Evolutionary conservation across 148 eudicot species (phyloP), one percentile per base, ranked within the genome.

Genomic region (Amaranthus cruentus): DNA sequence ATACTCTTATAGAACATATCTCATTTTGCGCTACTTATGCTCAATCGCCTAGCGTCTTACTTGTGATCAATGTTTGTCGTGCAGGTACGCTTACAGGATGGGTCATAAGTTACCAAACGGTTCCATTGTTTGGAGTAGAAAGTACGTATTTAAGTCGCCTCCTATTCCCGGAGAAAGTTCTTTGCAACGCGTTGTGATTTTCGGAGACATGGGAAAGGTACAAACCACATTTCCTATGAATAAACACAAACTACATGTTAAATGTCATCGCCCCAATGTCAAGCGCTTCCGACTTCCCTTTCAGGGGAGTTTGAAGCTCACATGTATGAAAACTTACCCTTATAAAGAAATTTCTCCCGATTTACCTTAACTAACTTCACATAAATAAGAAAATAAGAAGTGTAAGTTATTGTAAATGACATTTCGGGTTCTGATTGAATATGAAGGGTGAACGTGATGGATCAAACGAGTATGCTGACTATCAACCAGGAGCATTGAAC

Each of bases 131-230:
- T 90, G 96, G 91, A 87, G 91, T 81, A 68, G 73, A 43, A 58
- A 8, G 3, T 78, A 85, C 74, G 65, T 77, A 4, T 90, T 90
- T 69, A 85, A 62, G 77, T 82, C 92, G 55, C 86, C 96, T 66
- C 96, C 96, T 66, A 84, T 87, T 77, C 96, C 96, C 12, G 96
- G 92, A 63, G 92, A 90, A 66, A 83, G 77, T 62, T 88, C 92
- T 47, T n/a, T 84, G 28, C 92, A 88, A 50, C 79, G 80, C 9
- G 84, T 88, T 43, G 79, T 90, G 77, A 84, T 90, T 47, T 90
- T 90, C 54, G 92, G 96, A 42, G 96, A 90, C 68, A 84, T 90
- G 91, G 96, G 96, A 63, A 88, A 90, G 96, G 96, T 90, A 70
- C 38, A 28, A 0, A 28, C 11, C 11, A 53, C 48, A 63, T 15